phyloP scores from a whole-genome alignment of 148 eudicot genomes.

The Camellia japonica region DNA sequence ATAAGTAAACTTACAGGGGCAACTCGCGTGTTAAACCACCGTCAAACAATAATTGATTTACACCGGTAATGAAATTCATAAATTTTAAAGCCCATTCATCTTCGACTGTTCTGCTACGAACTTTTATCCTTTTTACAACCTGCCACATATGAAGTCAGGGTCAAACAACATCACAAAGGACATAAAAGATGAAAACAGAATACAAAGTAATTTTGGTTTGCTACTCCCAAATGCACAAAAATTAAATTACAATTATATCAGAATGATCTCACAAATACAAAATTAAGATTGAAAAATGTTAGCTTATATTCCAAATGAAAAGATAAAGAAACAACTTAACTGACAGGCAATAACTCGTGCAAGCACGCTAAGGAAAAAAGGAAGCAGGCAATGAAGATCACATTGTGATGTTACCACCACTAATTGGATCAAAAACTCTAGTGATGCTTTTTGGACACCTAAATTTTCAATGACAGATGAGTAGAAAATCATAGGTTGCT shows the following conservation, averaged over 20 bases:
- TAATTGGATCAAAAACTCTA: not conserved
- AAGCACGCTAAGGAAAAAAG: not conserved
- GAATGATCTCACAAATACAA: not conserved
- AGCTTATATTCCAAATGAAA: not conserved
- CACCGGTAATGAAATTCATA: conserved; percentile 64
- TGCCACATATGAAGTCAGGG: conserved; percentile 22
- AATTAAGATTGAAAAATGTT: not conserved
- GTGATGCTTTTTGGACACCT: not conserved
- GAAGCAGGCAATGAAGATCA: not conserved
- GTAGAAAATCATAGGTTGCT: not conserved
- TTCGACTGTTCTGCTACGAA: conserved; percentile 55
- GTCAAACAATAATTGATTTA: conserved; percentile 68
- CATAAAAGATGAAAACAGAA: not conserved
- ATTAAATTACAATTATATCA: not conserved
- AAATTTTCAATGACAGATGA: not conserved
- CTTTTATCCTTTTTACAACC: conserved; percentile 67
- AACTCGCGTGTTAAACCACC: conserved; percentile 94
- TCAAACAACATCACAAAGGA: not conserved
- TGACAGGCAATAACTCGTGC: not conserved
- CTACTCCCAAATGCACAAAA: not conserved
- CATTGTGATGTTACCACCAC: not conserved
- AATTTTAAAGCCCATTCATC: conserved; percentile 85
- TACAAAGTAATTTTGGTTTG: not conserved
- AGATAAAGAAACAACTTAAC: not conserved
- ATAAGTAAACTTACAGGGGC: conserved; percentile 62